Evolutionary conservation across 2,329 filamentous ascomycete species (phyloP).

Genomic region (Stemphylium vesicarium): DNA sequence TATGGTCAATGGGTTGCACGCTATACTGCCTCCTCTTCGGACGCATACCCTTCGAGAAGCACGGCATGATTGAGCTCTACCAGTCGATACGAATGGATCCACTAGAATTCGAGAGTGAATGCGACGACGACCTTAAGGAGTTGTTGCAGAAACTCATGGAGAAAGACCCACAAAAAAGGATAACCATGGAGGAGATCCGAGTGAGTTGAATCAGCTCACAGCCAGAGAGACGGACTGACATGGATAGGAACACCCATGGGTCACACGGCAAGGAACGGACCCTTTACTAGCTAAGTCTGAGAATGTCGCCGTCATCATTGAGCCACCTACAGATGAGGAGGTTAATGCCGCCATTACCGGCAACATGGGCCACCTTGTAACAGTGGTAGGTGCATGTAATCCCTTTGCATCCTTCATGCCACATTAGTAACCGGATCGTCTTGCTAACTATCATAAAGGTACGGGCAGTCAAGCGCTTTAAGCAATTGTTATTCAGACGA

Average conservation of each 20-base stretch:
- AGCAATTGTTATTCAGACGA: constrained; percentile 69
- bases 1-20: constrained; percentile 98
- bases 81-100: constrained; percentile 81
- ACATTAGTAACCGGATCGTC: not conserved
- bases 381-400: constrained; percentile 64
- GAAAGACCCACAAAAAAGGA: constrained; percentile 83
- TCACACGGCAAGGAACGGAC: constrained; percentile 80
- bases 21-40: constrained; percentile 93
- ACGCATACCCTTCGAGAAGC: constrained; percentile 81
- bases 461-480: constrained; percentile 91
- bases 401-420: not conserved
- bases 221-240: constrained; percentile 16
- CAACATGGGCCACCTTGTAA: constrained; percentile 85
- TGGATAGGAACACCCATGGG: constrained; percentile 84
- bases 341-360: constrained; percentile 88
- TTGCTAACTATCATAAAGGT: constrained; percentile 60
- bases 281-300: constrained; percentile 80
- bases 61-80: constrained; percentile 83
- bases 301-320: constrained; percentile 81
- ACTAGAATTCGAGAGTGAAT: constrained; percentile 66
- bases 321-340: constrained; percentile 87
- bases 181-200: constrained; percentile 80
- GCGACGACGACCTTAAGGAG: constrained; percentile 73
- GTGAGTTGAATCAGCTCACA: constrained; percentile 58
- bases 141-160: constrained; percentile 77